A percentile compares a stretch with the other conserved stretches of the same genome.
phyloP scores from a whole-genome alignment of 108 stramenopile species.

The Pseudonitzschia multistriata region DNA sequence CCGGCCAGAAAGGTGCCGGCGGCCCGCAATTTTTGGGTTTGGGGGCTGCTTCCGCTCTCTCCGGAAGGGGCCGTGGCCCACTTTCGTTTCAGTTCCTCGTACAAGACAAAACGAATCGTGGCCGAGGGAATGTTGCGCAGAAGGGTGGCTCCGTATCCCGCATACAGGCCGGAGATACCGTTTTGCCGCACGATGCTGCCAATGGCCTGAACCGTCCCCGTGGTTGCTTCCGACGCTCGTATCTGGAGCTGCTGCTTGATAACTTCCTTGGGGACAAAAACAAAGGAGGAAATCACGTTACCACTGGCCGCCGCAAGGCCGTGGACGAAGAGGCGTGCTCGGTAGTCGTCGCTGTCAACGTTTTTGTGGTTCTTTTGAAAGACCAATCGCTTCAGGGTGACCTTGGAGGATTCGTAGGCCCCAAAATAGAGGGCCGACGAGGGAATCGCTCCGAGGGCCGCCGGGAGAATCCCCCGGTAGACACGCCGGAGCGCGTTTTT shows the following conservation, averaged over 20 bases:
- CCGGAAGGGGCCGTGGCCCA: constrained; percentile 9
- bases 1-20: constrained; percentile 49
- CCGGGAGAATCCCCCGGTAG: constrained; percentile 55
- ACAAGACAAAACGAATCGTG: constrained; percentile 59
- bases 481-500: constrained; percentile 5
- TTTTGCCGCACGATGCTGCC: constrained; percentile 23
- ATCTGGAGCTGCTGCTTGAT: constrained; percentile 69
- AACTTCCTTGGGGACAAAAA: constrained; percentile 81
- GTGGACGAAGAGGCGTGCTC: constrained; percentile 34
- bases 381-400: constrained; percentile 1
- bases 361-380: background rate
- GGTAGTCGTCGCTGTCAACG: constrained; percentile 9
- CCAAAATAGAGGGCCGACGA: constrained; percentile 81
- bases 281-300: constrained; percentile 53
- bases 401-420: constrained; percentile 63
- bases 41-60: background rate
- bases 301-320: constrained; percentile 66
- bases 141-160: constrained; percentile 61
- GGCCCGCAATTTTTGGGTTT: constrained; percentile 10
- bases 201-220: constrained; percentile 2
- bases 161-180: constrained; percentile 59
- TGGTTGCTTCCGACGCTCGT: background rate
- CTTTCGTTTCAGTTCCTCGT: constrained; percentile 61
- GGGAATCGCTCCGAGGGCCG: constrained; percentile 64
- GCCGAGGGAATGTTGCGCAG: constrained; percentile 72